A percentile compares a stretch with the other conserved stretches of the same genome.
phyloP scores from a whole-genome alignment of 768 basidiomycete genomes.

The Strobilomyces echinocephalus region DNA sequence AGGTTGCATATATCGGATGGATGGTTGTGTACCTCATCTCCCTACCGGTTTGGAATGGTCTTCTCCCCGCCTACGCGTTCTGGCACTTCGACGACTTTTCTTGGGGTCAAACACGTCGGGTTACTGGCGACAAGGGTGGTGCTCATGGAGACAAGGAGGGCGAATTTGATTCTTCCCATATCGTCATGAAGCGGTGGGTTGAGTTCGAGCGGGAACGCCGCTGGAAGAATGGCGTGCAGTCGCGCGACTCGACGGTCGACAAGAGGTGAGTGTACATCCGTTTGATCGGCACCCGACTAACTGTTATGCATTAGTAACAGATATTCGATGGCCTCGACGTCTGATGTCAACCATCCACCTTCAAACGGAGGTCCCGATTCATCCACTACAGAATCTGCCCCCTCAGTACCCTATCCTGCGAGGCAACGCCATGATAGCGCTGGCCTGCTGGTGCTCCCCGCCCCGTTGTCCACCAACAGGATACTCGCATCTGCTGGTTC shows the following conservation, averaged over 20 bases:
- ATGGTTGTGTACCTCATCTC: slow-evolving; percentile 92
- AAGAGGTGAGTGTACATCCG: slow-evolving; percentile 46
- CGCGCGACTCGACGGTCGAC: slow-evolving; percentile 73
- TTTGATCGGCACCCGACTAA: slow-evolving; percentile 8
- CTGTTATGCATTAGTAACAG: slow-evolving; percentile 42
- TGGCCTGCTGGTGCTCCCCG: slow-evolving; percentile 67
- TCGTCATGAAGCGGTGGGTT: slow-evolving; percentile 98
- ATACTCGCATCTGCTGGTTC: slow-evolving; percentile 41
- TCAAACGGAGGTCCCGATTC: slow-evolving; percentile 49
- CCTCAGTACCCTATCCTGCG: slow-evolving; percentile 30
- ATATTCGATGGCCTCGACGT: slow-evolving; percentile 74
- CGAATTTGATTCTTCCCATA: slow-evolving; percentile 93
- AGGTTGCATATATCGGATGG: slow-evolving; percentile 94
- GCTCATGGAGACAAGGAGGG: slow-evolving; percentile 93
- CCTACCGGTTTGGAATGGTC: slow-evolving; percentile 94
- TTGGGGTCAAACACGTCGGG: slow-evolving; percentile 91
- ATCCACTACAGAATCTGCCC: slow-evolving; percentile 58
- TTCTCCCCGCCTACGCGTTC: slow-evolving; percentile 93
- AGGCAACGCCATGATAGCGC: slow-evolving; percentile 67
- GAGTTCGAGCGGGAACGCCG: slow-evolving; percentile 95
- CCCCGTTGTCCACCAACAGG: slow-evolving; percentile 63
- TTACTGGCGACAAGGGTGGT: slow-evolving; percentile 66
- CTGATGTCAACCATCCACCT: slow-evolving; percentile 60
- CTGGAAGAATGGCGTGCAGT: slow-evolving; percentile 85
- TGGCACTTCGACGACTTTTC: slow-evolving; percentile 99